phyloP scores from a whole-genome alignment of 257 asterid genomes.

The Dorcoceras hygrometricum region DNA sequence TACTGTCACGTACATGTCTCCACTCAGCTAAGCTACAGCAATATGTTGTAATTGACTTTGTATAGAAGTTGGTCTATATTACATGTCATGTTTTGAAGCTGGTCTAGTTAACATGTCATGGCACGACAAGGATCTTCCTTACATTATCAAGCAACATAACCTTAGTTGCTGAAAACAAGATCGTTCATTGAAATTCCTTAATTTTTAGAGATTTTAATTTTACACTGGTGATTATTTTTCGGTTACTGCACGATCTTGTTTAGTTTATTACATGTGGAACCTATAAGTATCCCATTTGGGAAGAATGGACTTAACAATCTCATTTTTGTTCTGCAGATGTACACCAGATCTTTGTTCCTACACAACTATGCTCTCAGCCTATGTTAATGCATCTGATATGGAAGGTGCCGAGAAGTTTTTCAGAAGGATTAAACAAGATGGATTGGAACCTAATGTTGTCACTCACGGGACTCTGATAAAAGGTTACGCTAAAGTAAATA shows the following conservation, averaged over 20 bases:
- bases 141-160: background rate
- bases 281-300: background rate
- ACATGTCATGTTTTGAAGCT: background rate
- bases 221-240: too few relatives aligned
- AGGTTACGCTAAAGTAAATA: conserved; percentile 68
- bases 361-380: conserved; percentile 87
- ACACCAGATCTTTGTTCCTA: conserved; percentile 87
- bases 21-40: too few relatives aligned
- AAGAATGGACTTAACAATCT: background rate
- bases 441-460: conserved; percentile 63
- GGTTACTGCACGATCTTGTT: background rate
- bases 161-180: background rate
- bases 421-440: conserved; percentile 72
- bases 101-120: background rate
- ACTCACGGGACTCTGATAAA: conserved; percentile 77
- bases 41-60: too few relatives aligned
- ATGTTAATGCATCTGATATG: conserved; percentile 84
- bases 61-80: background rate
- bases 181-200: background rate
- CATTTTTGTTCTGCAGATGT: conserved; percentile 42
- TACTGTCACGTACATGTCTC: too few relatives aligned
- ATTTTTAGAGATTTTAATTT: background rate
- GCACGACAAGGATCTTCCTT: background rate
- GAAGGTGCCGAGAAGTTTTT: conserved; percentile 91
- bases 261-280: background rate